Conservation (phyloP, 139 green algal species). For the Coelastrella sp. region DNA sequence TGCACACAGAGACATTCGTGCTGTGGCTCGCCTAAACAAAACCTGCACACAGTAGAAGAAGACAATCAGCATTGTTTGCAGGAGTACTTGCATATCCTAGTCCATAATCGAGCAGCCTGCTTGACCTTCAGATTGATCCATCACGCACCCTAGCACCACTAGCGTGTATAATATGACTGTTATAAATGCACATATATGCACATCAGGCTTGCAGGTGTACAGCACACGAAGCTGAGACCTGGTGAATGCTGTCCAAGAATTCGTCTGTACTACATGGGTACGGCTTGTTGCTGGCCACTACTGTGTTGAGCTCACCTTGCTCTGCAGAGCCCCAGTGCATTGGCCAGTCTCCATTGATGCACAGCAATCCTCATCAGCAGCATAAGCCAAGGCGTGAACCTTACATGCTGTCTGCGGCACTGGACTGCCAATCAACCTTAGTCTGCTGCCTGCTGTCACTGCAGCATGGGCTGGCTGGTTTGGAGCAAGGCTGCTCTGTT, state of each 20-base stretch:
- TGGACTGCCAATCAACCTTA: neutral
- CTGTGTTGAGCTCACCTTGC: conserved; percentile 9
- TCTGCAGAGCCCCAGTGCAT: neutral
- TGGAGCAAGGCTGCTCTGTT: neutral
- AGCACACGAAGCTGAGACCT: too few relatives aligned
- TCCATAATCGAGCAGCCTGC: neutral
- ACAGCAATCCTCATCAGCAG: conserved; percentile 32
- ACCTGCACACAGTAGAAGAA: neutral
- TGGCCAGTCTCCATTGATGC: neutral
- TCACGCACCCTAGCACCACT: too few relatives aligned
- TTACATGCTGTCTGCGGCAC: neutral
- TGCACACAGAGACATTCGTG: neutral
- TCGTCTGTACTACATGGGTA: neutral
- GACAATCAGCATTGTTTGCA: neutral
- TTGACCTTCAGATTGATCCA: neutral
- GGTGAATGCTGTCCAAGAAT: neutral
- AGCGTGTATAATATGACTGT: neutral
- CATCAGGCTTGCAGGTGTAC: too few relatives aligned
- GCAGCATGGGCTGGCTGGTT: too few relatives aligned
- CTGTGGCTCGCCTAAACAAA: conserved; percentile 19
- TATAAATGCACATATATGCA: neutral
- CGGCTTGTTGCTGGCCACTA: neutral
- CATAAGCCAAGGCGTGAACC: neutral
- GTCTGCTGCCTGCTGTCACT: too few relatives aligned
- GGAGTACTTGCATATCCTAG: neutral